Conservation (phyloP, 169 alveolate genomes). For the Theileria parva region DNA sequence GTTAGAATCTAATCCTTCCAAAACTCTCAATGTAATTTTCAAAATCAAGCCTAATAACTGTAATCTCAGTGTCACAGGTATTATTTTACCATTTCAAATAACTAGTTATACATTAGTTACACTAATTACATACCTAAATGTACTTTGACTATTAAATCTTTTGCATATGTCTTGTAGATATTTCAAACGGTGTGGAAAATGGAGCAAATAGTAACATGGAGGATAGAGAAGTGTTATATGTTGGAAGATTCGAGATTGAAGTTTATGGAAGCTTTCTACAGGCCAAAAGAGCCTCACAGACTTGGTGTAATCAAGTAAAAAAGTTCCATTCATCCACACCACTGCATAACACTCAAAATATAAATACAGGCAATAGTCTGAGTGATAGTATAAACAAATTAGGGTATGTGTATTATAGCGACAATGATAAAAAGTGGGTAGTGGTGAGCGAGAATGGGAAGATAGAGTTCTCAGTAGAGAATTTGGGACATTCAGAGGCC, state of each 20-base stretch:
- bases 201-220: constrained; percentile 19
- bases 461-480: neutral
- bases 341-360: neutral
- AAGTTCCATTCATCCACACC: neutral
- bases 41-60: neutral
- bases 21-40: constrained; percentile 31
- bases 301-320: constrained; percentile 36
- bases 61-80: neutral
- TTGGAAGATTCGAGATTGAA: constrained; percentile 47
- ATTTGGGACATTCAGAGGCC: constrained; percentile 2
- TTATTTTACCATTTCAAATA: too few species aligned
- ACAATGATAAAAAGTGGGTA: constrained; percentile 7
- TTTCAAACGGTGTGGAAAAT: constrained; percentile 24
- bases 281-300: constrained; percentile 56
- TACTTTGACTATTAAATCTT: neutral
- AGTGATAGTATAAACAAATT: neutral
- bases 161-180: neutral
- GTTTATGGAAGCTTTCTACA: constrained; percentile 52
- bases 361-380: neutral
- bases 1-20: constrained; percentile 25
- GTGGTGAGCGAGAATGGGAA: neutral
- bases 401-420: constrained; percentile 1
- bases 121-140: neutral
- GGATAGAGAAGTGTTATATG: constrained; percentile 26
- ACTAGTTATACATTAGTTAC: neutral